Percentiles rank a stretch among this genome's conserved stretches.
Evolutionary conservation across 1,284 basidiomycete genomes (phyloP).

Genomic region (Singerocomus inundabilis): DNA sequence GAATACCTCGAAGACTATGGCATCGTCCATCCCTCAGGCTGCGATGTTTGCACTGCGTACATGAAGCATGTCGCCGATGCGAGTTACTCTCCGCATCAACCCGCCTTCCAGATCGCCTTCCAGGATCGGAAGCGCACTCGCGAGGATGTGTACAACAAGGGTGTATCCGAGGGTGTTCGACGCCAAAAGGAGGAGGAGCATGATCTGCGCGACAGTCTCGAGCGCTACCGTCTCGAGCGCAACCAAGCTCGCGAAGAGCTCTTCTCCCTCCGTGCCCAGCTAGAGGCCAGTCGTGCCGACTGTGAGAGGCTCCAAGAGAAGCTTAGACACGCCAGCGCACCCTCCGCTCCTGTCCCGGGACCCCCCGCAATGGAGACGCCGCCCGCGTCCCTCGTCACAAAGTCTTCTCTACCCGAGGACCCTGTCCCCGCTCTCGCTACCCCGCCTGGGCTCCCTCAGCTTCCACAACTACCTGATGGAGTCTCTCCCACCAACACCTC

Average conservation of each 20-base stretch:
- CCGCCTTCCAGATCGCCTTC: conserved; percentile 41
- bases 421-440: background rate
- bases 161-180: conserved; percentile 30
- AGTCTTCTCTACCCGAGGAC: conserved; percentile 6
- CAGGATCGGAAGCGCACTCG: conserved; percentile 37
- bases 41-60: conserved; percentile 39
- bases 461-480: conserved; percentile 1
- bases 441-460: conserved; percentile 3
- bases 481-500: conserved; percentile 4
- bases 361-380: conserved; percentile 6
- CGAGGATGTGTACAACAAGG: conserved; percentile 35
- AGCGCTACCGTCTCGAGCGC: conserved; percentile 35
- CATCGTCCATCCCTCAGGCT: conserved; percentile 42
- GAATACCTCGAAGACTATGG: conserved; percentile 41
- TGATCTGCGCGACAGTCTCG: conserved; percentile 32
- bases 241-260: conserved; percentile 37
- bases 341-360: background rate
- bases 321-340: conserved; percentile 14
- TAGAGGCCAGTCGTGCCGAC: conserved; percentile 37
- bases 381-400: background rate
- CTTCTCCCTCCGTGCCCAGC: conserved; percentile 32
- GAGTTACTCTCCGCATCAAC: conserved; percentile 36
- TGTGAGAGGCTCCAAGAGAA: conserved; percentile 33
- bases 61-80: conserved; percentile 43
- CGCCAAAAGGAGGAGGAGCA: conserved; percentile 37